Conservation (phyloP, 73 alveolate species). For the Paramecium primaurelia region DNA sequence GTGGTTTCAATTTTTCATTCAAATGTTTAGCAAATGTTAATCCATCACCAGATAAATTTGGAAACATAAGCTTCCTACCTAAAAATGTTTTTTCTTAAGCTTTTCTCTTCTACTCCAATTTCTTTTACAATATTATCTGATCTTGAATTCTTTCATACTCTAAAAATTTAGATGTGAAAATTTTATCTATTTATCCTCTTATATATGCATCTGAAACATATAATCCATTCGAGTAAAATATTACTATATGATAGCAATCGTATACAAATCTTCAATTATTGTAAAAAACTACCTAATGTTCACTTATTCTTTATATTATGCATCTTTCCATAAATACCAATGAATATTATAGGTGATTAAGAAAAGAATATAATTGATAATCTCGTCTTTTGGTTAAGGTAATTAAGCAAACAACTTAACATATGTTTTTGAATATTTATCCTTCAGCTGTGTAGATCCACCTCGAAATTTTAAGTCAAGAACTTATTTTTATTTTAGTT, state of each 20-base stretch:
- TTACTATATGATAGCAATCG: conserved; percentile 57
- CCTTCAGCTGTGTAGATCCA: background rate
- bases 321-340: conserved; percentile 38
- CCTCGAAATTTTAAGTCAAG: conserved; percentile 11
- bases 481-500: background rate
- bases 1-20: conserved; percentile 31
- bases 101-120: conserved; percentile 39
- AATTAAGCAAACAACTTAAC: conserved; percentile 50
- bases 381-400: conserved; percentile 61
- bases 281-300: conserved; percentile 34
- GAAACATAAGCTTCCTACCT: conserved; percentile 45
- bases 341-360: conserved; percentile 47
- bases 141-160: conserved; percentile 59
- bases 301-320: conserved; percentile 10
- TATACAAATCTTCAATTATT: conserved; percentile 51
- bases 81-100: conserved; percentile 49
- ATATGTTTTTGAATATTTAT: conserved; percentile 35
- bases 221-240: conserved; percentile 51
- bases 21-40: conserved; percentile 40
- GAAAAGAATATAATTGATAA: conserved; percentile 45
- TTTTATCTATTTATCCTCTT: conserved; percentile 52
- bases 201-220: conserved; percentile 56
- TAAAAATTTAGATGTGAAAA: conserved; percentile 52
- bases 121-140: conserved; percentile 5
- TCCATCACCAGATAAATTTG: conserved; percentile 46